Base-by-base conservation (phyloP, 208 protist species). In the Acanthamoeba polyphaga region DNA sequence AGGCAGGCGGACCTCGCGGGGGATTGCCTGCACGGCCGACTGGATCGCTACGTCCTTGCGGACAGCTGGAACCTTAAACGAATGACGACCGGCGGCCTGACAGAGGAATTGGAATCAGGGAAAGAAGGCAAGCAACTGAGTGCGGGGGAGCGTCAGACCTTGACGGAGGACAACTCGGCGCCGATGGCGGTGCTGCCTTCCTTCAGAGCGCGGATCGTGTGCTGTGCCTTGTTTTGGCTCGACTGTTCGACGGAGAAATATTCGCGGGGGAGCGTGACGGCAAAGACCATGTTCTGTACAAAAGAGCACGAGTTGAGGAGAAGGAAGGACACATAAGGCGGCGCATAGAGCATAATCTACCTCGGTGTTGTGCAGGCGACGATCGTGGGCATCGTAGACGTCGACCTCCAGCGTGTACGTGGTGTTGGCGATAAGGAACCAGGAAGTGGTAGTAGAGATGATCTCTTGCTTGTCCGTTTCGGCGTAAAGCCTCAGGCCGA, bases 331-430 rank as follows among this genome's bases (percentile, higher is more conserved):
- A 74, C 2, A 27, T 51, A 62, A 51, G 27, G 53, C 17, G 10
- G 27, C 7, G 51, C 46, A 55, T 43, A 27, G n/a, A 7, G 12
- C 10, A 29, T 13, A 72, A 7, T 13, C 22, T 53, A 76, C 90
- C 62, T 94, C 90, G 22, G 70, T 94, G 43, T 51, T 94, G 72
- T 94, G 51, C 32, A 94, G 68, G 38, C 58, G 46, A 60, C 58
- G 90, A 82, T 76, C 90, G 49, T 94, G 49, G 49, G 62, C 70
- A 38, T 94, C 90, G 38, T 51, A 94, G 43, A 94, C 90, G 91
- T 94, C 90, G 32, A 94, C 53, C 46, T 94, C 90, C 24, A 94
- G 70, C 15, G 12, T 32, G 0, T 94, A 94, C 0, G 46, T 94
- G 22, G 70, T 84, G 49, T 84, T 84, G 68, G 62, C 51, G 34